Evolutionary conservation across 495 filamentous ascomycete species (phyloP).

Genomic region (Penicillium lagena): DNA sequence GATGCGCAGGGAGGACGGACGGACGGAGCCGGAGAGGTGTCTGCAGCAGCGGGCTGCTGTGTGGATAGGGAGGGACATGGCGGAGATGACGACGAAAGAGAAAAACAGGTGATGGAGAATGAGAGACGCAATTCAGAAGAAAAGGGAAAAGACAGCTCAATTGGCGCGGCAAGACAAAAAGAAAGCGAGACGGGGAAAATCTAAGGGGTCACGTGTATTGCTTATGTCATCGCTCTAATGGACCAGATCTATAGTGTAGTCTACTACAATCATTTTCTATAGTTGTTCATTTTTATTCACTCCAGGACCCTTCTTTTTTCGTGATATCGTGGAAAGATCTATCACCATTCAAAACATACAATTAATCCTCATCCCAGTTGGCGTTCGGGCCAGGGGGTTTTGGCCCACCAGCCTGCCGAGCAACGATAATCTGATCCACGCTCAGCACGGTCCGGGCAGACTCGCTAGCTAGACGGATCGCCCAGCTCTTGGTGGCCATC

Average conservation of each 20-base stretch:
- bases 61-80: conserved; percentile 39
- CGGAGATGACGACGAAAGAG: conserved; percentile 7
- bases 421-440: conserved; percentile 99
- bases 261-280: not conserved
- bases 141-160: conserved; percentile 11
- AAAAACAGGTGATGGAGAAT: conserved; percentile 6
- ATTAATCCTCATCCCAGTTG: conserved; percentile 97
- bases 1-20: conserved; percentile 38
- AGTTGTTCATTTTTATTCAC: conserved; percentile 17
- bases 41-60: conserved; percentile 40
- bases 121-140: conserved; percentile 2
- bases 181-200: conserved; percentile 32
- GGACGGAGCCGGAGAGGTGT: conserved; percentile 40
- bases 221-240: not conserved
- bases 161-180: conserved; percentile 13
- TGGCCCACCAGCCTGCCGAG: conserved; percentile 92
- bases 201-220: conserved; percentile 28
- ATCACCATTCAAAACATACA: conserved; percentile 16
- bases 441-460: conserved; percentile 89
- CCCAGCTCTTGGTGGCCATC: conserved; percentile 86
- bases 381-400: conserved; percentile 93
- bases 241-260: not conserved
- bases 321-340: conserved; percentile 25
- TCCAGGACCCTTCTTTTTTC: conserved; percentile 14
- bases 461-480: conserved; percentile 93